Base-by-base conservation (phyloP, 2,329 filamentous ascomycete genomes). In the Calonectria hongkongensis region DNA sequence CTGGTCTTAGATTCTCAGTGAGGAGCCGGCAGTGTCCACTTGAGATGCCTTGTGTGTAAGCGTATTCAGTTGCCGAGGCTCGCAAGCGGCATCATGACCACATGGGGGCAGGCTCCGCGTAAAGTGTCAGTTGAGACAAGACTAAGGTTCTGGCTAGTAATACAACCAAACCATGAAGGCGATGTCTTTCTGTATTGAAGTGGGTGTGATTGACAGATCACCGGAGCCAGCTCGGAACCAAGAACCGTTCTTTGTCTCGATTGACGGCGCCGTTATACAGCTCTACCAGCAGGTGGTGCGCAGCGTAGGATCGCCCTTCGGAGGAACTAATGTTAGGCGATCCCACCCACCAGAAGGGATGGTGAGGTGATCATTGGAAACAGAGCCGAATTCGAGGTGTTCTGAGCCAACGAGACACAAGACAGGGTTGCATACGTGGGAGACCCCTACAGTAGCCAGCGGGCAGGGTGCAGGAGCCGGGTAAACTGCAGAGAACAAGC, bases 181-280 rank as follows among this genome's bases (percentile, higher is more conserved):
- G 33, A 41, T 41, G 54, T 7, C n/a, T 12, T 41, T 27, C 54
- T 60, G n/a, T 60, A 25, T 16, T 58, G 21, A 3, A 41, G 33
- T 60, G 54, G 54, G 54, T 60, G 54, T 60, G 54, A 41, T 60
- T 60, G 54, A 60, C 54, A 60, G 54, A 60, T 60, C 54, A 60
- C 36, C 15, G 54, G 54, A 25, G 12, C 36, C 54, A 18, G 36
- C 27, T 60, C 33, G n/a, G 36, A 60, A 36, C 54, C 54, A 60
- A 60, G 54, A 60, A 41, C 36, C 39, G 39, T 21, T 15, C 21
- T 41, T 36, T 43, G 27, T 60, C 36, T 60, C 54, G 54, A 36
- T 60, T 60, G 36, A 41, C 33, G 54, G n/a, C 39, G 54, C 33
- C 54, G 60, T 64, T 36, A n/a, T 64, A 27, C 25, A 45, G 10